phyloP scores from a whole-genome alignment of 352 stramenopile species.

The Pythium angustatum region DNA sequence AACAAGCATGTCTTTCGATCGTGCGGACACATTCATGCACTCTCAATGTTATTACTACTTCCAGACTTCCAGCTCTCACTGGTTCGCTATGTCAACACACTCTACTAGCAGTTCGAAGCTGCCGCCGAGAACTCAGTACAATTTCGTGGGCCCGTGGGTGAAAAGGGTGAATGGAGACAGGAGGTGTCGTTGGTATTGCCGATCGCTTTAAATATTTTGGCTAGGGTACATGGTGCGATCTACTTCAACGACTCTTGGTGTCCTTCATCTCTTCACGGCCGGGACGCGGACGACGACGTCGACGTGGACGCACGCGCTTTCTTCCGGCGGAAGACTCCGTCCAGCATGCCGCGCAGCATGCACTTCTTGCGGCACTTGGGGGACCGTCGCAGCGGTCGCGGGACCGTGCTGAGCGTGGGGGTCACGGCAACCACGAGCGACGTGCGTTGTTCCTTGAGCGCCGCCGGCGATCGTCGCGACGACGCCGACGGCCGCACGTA shows the following conservation, averaged over 20 bases:
- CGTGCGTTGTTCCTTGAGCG: constrained; percentile 24
- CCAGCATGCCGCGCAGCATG: constrained; percentile 24
- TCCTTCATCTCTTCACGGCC: not conserved
- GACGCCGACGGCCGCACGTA: constrained; percentile 16
- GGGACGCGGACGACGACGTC: too few relatives aligned
- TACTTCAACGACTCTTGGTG: not conserved
- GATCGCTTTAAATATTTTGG: constrained; percentile 8
- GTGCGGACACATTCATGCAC: too few relatives aligned
- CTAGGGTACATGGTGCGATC: constrained; percentile 17
- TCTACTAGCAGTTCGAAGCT: too few relatives aligned
- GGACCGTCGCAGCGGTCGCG: constrained; percentile 6
- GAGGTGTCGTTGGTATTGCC: not conserved
- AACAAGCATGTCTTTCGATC: too few relatives aligned
- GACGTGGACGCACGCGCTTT: constrained; percentile 17
- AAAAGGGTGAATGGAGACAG: not conserved
- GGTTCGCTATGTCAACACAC: too few relatives aligned
- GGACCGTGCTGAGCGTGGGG: not conserved
- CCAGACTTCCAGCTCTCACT: too few relatives aligned
- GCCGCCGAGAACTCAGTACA: too few relatives aligned
- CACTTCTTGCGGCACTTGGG: constrained; percentile 27
- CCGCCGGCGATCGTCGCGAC: constrained; percentile 8
- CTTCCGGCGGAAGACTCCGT: constrained; percentile 36
- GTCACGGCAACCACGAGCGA: constrained; percentile 9
- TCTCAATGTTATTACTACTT: too few relatives aligned
- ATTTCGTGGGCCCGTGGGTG: too few relatives aligned